Conservation (phyloP, 2,329 filamentous ascomycete species). For the Pezicula carpinea region DNA sequence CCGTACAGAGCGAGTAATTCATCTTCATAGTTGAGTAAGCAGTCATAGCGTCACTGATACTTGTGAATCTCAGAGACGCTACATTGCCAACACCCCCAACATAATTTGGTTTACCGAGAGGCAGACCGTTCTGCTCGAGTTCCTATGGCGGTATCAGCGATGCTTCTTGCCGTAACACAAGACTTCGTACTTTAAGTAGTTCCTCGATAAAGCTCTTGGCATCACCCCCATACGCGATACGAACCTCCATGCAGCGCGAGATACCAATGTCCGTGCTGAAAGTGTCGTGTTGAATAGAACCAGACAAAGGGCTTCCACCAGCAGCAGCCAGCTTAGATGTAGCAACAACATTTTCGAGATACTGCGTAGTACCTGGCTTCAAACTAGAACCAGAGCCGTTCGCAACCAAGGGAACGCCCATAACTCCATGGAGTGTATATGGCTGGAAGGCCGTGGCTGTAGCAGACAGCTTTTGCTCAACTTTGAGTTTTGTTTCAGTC, state of each 20-base stretch:
- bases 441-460: conserved; percentile 60
- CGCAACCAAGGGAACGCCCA: conserved; percentile 2
- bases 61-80: conserved; percentile 16
- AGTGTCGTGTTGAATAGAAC: conserved; percentile 9
- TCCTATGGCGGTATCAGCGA: conserved; percentile 11
- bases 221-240: conserved; percentile 16
- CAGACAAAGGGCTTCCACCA: background rate
- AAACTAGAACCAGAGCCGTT: conserved; percentile 3
- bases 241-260: conserved; percentile 24
- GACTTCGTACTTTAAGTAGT: conserved; percentile 16
- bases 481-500: conserved; percentile 27
- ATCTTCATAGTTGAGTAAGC: conserved; percentile 19
- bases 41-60: conserved; percentile 19
- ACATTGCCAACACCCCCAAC: conserved; percentile 11
- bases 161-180: background rate
- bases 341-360: conserved; percentile 2
- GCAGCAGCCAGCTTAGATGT: background rate
- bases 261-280: conserved; percentile 26
- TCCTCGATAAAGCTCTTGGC: conserved; percentile 12
- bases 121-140: conserved; percentile 8
- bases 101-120: conserved; percentile 7
- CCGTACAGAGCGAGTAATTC: conserved; percentile 13
- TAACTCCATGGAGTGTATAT: conserved; percentile 19
- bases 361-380: conserved; percentile 5
- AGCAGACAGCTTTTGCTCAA: conserved; percentile 52